Evolutionary conservation across 768 basidiomycete genomes (phyloP).

Genomic region (Mycena metata): DNA sequence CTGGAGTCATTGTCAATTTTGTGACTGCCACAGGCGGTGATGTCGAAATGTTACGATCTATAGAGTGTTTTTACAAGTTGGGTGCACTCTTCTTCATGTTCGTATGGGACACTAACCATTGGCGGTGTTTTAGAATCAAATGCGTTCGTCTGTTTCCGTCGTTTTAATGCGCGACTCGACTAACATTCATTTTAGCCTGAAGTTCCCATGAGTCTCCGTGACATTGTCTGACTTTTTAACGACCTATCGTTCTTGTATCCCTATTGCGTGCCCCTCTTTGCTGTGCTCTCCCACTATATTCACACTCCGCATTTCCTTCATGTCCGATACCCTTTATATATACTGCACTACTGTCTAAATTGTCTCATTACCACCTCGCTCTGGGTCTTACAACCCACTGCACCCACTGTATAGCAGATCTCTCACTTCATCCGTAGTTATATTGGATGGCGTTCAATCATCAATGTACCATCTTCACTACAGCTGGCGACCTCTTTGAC

Average conservation of each 20-base stretch:
- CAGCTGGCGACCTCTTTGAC: slow-evolving; percentile 80
- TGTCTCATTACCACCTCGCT: slow-evolving; percentile 74
- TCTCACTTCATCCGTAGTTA: slow-evolving; percentile 54
- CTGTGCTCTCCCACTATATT: slow-evolving; percentile 55
- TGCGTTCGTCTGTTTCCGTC: slow-evolving; percentile 69
- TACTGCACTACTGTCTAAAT: slow-evolving; percentile 62
- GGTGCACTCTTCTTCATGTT: slow-evolving; percentile 32
- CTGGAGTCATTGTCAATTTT: slow-evolving; percentile 95
- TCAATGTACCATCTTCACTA: slow-evolving; percentile 93
- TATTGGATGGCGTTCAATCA: slow-evolving; percentile 61
- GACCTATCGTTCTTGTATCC: slow-evolving; percentile 83
- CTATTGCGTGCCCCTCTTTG: slow-evolving; percentile 71
- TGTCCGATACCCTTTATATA: slow-evolving; percentile 78
- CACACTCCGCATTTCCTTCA: slow-evolving; percentile 65
- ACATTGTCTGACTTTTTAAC: slow-evolving; percentile 78
- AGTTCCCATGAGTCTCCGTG: slow-evolving; percentile 91
- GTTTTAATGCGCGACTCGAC: slow-evolving; percentile 12
- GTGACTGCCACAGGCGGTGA: slow-evolving; percentile 98
- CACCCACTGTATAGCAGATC: slow-evolving; percentile 80
- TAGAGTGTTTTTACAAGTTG: slow-evolving; percentile 98
- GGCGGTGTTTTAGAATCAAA: slow-evolving; percentile 73
- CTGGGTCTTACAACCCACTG: slow-evolving; percentile 58
- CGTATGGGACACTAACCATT: slow-evolving; percentile 33
- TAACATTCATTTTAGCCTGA: slow-evolving; percentile 72
- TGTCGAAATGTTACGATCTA: slow-evolving; percentile 97